Base-by-base conservation (phyloP, 78 protist genomes). In the Creolimax fragrantissima region DNA sequence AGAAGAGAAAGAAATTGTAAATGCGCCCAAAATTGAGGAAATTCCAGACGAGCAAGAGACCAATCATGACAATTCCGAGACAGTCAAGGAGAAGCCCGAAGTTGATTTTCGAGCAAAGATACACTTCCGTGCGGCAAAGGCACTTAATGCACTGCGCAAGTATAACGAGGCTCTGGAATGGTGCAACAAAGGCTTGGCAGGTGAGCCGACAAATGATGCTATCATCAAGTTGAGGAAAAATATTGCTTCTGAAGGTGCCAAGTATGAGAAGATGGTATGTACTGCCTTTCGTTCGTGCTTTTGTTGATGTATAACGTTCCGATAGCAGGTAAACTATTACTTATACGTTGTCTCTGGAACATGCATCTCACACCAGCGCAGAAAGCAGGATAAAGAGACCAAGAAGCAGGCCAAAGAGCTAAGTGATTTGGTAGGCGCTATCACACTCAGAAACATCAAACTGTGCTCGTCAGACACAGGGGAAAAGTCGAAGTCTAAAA, bases 71-170 rank as follows among this genome's bases (percentile, higher is more conserved):
- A n/a, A n/a, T n/a, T n/a, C n/a, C n/a, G n/a, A n/a, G n/a, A n/a
- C n/a, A n/a, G n/a, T n/a, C n/a, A n/a, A n/a, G n/a, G n/a, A n/a
- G n/a, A n/a, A n/a, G n/a, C n/a, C n/a, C n/a, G 74, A 32, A 58
- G 74, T 58, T 32, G 74, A 58, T 24, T 58, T 58, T 24, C 11
- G 74, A 58, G 39, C 74, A 17, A 58, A 58, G 74, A 58, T 58
- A 58, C 74, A 86, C 90, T 86, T 86, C 44, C 90, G 90, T 5
- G 90, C 58, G 24, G 90, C 90, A 2, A 86, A 86, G 90, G 90
- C 90, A 2, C 11, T 5, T 5, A n/a, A 32, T 4, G 42, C 90
- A 32, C 43, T 86, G 2, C 45, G 37, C 41, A 4, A 42, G 17
- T 86, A 37, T 86, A 41, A 7, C 4, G 11, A 11, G 90, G 90